Percentiles rank a stretch among this genome's conserved stretches.
Evolutionary conservation across 2,329 filamentous ascomycete species (phyloP).

Genomic region (Scopulariopsis brevicaulis): DNA sequence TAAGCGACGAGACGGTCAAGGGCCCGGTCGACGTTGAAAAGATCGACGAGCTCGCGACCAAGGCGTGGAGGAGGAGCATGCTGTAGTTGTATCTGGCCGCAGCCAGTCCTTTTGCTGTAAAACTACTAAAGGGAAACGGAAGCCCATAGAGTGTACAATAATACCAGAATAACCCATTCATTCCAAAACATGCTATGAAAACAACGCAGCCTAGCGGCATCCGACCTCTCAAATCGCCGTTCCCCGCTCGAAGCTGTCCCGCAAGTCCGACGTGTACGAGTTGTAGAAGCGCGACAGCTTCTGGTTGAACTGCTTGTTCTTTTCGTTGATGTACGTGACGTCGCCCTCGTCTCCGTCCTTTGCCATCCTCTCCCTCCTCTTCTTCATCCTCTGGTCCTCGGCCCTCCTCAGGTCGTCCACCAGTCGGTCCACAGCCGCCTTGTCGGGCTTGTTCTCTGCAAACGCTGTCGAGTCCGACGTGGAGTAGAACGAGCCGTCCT

Average conservation of each 20-base stretch:
- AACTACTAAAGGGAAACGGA: background rate
- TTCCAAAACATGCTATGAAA: background rate
- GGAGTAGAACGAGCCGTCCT: slow-evolving; percentile 81
- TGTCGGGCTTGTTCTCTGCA: slow-evolving; percentile 74
- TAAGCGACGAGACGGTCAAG: slow-evolving; percentile 59
- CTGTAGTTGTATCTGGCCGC: slow-evolving; percentile 34
- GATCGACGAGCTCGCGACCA: slow-evolving; percentile 72
- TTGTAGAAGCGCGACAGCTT: slow-evolving; percentile 95
- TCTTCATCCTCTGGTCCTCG: slow-evolving; percentile 77
- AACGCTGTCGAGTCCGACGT: slow-evolving; percentile 76
- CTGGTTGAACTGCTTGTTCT: slow-evolving; percentile 99
- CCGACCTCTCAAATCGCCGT: slow-evolving; percentile 63
- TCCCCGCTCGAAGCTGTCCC: slow-evolving; percentile 94
- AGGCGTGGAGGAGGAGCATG: slow-evolving; percentile 86
- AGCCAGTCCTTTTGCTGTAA: background rate
- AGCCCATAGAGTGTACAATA: slow-evolving; percentile 19
- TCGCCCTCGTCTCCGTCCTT: slow-evolving; percentile 78
- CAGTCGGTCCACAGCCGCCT: slow-evolving; percentile 76
- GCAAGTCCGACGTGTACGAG: slow-evolving; percentile 94
- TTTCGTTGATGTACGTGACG: slow-evolving; percentile 98
- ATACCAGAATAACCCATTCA: background rate
- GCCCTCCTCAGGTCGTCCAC: slow-evolving; percentile 80
- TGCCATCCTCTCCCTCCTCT: slow-evolving; percentile 67
- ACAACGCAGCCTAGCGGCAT: background rate
- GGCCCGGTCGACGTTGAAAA: slow-evolving; percentile 69